A percentile compares a stretch with the other conserved stretches of the same genome.
Evolutionary conservation across 2,329 filamentous ascomycete genomes (phyloP).

Genomic region (Trichoderma polysporum): DNA sequence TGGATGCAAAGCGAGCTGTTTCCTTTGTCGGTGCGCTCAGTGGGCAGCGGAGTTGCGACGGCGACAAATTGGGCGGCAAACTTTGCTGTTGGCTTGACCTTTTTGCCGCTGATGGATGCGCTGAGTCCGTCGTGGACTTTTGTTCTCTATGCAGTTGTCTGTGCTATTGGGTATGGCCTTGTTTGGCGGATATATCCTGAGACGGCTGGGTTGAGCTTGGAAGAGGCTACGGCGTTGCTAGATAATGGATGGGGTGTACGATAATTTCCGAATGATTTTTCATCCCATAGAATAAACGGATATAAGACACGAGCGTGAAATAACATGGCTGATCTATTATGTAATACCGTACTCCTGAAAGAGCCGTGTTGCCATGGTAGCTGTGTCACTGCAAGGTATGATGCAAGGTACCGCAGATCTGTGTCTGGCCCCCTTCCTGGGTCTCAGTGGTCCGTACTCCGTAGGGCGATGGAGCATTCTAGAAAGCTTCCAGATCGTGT

Average conservation of each 20-base stretch:
- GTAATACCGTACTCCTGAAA: not conserved
- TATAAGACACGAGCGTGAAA: not conserved
- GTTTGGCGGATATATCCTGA: conserved; percentile 82
- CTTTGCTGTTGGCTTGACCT: conserved; percentile 81
- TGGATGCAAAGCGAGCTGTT: conserved; percentile 97
- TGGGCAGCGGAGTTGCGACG: conserved; percentile 72
- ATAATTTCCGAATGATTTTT: conserved; percentile 30
- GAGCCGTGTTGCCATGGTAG: conserved; percentile 7
- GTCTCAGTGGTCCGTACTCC: not conserved
- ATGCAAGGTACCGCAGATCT: conserved; percentile 14
- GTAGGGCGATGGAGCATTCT: not conserved
- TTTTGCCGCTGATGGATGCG: conserved; percentile 80
- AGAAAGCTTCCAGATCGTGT: not conserved
- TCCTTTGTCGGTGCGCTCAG: conserved; percentile 68
- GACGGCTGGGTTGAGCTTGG: conserved; percentile 76
- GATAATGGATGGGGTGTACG: conserved; percentile 71
- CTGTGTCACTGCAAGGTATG: not conserved
- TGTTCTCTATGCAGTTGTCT: conserved; percentile 72
- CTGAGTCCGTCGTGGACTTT: conserved; percentile 77
- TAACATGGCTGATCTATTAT: not conserved
- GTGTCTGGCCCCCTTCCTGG: not conserved
- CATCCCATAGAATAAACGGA: not conserved
- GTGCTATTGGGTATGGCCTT: conserved; percentile 62
- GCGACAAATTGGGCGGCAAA: conserved; percentile 87
- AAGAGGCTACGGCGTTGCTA: conserved; percentile 73